A percentile compares a stretch with the other conserved stretches of the same genome.
These are phyloP conservation scores for Trichoderma harzianum DNA, from an alignment of 2,329 filamentous ascomycete species.

Conservation along the genomic window DNA sequence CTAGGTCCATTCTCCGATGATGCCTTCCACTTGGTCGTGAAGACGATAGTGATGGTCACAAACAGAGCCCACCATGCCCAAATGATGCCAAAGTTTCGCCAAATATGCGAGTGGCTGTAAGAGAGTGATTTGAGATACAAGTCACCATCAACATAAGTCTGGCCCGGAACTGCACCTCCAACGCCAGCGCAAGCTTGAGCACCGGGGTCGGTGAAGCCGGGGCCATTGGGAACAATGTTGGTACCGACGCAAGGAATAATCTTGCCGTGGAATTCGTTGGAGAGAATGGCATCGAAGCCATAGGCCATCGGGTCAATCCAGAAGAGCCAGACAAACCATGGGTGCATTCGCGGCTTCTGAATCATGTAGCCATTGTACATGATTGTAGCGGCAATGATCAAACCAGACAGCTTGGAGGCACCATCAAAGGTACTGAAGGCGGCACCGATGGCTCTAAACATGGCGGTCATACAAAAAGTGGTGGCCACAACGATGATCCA, in stretches of 20 bases:
- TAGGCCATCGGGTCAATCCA: constrained; percentile 68
- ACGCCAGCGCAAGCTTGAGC: constrained; percentile 57
- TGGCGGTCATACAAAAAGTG: constrained; percentile 56
- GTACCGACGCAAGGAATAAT: constrained; percentile 44
- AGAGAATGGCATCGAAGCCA: constrained; percentile 63
- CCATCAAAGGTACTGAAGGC: constrained; percentile 55
- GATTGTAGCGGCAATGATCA: constrained; percentile 48
- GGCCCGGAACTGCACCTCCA: constrained; percentile 49
- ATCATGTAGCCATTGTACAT: constrained; percentile 66
- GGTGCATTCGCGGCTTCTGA: constrained; percentile 57
- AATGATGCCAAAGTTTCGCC: constrained; percentile 60
- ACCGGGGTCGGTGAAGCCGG: constrained; percentile 41
- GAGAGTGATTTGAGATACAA: constrained; percentile 54
- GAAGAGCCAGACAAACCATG: constrained; percentile 61
- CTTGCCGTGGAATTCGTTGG: constrained; percentile 66
- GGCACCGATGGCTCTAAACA: constrained; percentile 56
- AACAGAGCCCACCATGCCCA: constrained; percentile 63
- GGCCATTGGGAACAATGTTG: constrained; percentile 51
- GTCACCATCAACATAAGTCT: constrained; percentile 52
- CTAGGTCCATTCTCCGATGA: constrained; percentile 49
- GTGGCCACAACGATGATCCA: constrained; percentile 52
- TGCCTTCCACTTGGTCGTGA: constrained; percentile 55
- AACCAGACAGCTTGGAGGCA: constrained; percentile 55
- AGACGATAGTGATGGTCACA: constrained; percentile 54
- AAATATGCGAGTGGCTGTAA: constrained; percentile 50